phyloP scores from a whole-genome alignment of 2,329 filamentous ascomycete species.

The Pseudovirgaria hyperparasitica region DNA sequence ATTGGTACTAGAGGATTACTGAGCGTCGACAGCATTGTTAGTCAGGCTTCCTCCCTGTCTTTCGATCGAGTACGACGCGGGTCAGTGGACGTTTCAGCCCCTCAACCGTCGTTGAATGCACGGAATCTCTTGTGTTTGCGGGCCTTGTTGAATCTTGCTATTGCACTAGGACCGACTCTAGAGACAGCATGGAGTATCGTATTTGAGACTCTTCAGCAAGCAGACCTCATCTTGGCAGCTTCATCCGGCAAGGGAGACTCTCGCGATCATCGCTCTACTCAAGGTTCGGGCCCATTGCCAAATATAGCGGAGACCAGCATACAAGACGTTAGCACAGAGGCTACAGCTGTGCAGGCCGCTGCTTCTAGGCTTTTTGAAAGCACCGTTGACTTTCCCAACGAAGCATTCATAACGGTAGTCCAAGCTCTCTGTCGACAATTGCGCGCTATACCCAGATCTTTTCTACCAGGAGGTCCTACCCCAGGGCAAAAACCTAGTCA shows the following conservation, averaged over 20 bases:
- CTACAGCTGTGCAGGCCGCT: constrained; percentile 78
- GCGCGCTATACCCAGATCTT: constrained; percentile 18
- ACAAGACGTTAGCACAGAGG: constrained; percentile 55
- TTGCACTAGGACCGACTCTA: constrained; percentile 81
- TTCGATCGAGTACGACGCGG: constrained; percentile 47
- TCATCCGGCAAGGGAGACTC: constrained; percentile 14
- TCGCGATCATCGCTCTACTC: constrained; percentile 8
- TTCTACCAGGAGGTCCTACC: constrained; percentile 13
- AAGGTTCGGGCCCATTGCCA: constrained; percentile 3
- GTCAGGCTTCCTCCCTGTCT: constrained; percentile 39
- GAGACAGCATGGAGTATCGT: constrained; percentile 80
- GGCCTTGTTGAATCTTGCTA: constrained; percentile 87
- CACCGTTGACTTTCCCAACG: constrained; percentile 78
- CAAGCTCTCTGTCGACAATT: constrained; percentile 63
- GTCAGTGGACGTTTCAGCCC: constrained; percentile 35
- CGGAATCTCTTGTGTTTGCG: constrained; percentile 82
- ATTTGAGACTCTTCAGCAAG: constrained; percentile 82
- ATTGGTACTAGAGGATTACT: constrained; percentile 60
- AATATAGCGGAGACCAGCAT: constrained; percentile 9
- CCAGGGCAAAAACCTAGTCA: too few species aligned
- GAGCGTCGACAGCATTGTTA: constrained; percentile 59
- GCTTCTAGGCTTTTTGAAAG: constrained; percentile 81
- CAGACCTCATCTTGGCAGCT: constrained; percentile 65
- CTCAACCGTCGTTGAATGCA: constrained; percentile 53
- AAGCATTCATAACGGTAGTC: constrained; percentile 66